Base-by-base conservation (phyloP, 1,139 yeast genomes). In the Pichia sp. region DNA sequence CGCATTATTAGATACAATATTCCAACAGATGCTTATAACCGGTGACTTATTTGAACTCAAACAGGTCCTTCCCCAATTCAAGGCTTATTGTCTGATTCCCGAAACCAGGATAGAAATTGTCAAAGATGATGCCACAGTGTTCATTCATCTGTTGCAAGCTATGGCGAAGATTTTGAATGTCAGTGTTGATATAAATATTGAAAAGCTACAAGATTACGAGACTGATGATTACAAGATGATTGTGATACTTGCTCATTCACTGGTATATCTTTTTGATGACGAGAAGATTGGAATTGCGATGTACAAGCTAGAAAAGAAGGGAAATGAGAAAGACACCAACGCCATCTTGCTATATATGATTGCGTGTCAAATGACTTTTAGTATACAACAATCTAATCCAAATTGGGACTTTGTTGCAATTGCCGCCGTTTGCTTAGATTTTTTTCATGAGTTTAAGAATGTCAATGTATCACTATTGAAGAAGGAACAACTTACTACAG, bases 371-470 rank as follows among this genome's bases (percentile, higher is more conserved):
- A 16, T 40, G 26, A 21, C 36, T 3, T 40, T 35, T 29, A 35
- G 41, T 23, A 12, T 12, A 14, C 9, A 29, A 8, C 12, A 27
- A 6, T 16, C 6, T 22, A 17, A 30, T 11, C 8, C 13, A 12
- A 19, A 24, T 12, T 19, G 30, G 14, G 41, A 40, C 21, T 38
- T 28, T 19, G 26, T 38, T 25, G 39, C 37, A 3, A 17, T 40
- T 13, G 44, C 35, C 7, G 30, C 39, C 6, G 26, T 40, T 6
- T 19, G 29, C 25, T 60, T 61, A 41, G 69, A 67, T 19, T 49
- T 69, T 27, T 69, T 66, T 40, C 56, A 57, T 27, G 39, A 46
- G 5, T 47, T 52, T 32, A 26, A 5, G 12, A 22, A 2, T 28
- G 44, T 34, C 37, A 28, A 33, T 1, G 42, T 33, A 0, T 50